Evolutionary conservation across 768 basidiomycete genomes (phyloP), one percentile per base, ranked within the genome.

Genomic region (Dioszegia crocea): DNA sequence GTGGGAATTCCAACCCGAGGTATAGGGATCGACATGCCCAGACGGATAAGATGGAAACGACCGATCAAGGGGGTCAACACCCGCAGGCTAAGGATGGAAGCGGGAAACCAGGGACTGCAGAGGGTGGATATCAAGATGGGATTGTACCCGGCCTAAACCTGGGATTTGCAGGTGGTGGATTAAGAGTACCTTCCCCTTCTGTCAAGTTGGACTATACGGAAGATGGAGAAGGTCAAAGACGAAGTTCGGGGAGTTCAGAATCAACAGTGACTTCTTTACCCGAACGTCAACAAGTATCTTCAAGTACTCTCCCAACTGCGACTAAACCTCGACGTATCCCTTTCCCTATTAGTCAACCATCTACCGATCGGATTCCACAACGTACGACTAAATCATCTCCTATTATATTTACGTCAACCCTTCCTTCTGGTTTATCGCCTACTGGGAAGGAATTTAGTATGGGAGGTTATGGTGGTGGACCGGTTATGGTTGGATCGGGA

Each of bases 21-120:
- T 74, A 71, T 49, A 48, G 65, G 40, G 69, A 71, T 60, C 44
- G 63, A 43, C 57, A 38, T 0, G 59, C 59, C 5, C 72, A 74
- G 53, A 74, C 72, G 1, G 72, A 74, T 38, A 24, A 26, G 16
- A 50, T 62, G 4, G 24, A 41, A 31, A 26, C 56, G 29, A 29
- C 29, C 0, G 68, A 66, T 39, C 62, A 63, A 14, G 64, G 61
- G 41, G 65, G 62, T 5, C 66, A 70, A 57, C 60, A 51, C 9
- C 44, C 31, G n/a, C n/a, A n/a, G n/a, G n/a, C n/a, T n/a, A n/a
- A n/a, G n/a, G n/a, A n/a, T n/a, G n/a, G n/a, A 9, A 54, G 57
- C 26, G 62, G 51, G 12, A 57, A 26, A 59, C 1, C 60, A 62
- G 24, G 65, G 41, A n/a, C n/a, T n/a, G n/a, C n/a, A n/a, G n/a